These are phyloP conservation scores for Gentiana macrophylla DNA, from an alignment of 257 asterid genomes.

Conservation along the genomic window DNA sequence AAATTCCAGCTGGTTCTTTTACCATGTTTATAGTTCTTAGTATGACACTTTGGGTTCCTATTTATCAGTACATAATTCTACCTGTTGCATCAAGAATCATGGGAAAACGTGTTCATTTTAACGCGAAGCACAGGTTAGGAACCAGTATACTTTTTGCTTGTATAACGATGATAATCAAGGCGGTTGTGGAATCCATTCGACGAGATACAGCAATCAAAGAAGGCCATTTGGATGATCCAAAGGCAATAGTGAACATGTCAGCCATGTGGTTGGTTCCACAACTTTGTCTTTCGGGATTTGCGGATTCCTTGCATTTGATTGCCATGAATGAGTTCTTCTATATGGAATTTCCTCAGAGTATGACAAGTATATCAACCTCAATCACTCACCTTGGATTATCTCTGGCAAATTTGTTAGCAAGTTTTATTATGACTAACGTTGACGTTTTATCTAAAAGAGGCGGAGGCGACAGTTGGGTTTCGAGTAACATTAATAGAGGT, in stretches of 20 bases:
- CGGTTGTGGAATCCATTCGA: slow-evolving; percentile 41
- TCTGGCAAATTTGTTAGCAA: slow-evolving; percentile 39
- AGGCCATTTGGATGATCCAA: slow-evolving; percentile 14
- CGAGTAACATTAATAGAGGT: slow-evolving; percentile 51
- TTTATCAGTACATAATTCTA: slow-evolving; percentile 45
- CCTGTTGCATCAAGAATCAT: slow-evolving; percentile 46
- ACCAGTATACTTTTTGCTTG: slow-evolving; percentile 45
- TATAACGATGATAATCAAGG: slow-evolving; percentile 33
- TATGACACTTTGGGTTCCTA: slow-evolving; percentile 35
- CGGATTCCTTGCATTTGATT: slow-evolving; percentile 41
- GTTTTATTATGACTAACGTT: slow-evolving; percentile 34
- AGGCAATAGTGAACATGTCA: slow-evolving; percentile 23
- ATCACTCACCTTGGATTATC: slow-evolving; percentile 29
- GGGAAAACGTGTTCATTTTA: slow-evolving; percentile 28
- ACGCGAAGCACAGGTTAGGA: slow-evolving; percentile 55
- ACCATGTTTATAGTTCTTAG: slow-evolving; percentile 27
- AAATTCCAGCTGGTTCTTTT: slow-evolving; percentile 69
- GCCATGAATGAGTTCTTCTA: slow-evolving; percentile 59
- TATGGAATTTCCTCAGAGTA: slow-evolving; percentile 52
- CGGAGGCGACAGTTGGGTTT: slow-evolving; percentile 56
- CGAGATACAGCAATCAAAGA: slow-evolving; percentile 17
- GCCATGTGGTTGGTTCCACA: slow-evolving; percentile 74
- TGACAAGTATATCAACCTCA: slow-evolving; percentile 60
- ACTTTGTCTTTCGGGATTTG: slow-evolving; percentile 40
- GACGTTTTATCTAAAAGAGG: slow-evolving; percentile 25